Conservation (phyloP, 495 filamentous ascomycete species). For the Tuber aestivum region DNA sequence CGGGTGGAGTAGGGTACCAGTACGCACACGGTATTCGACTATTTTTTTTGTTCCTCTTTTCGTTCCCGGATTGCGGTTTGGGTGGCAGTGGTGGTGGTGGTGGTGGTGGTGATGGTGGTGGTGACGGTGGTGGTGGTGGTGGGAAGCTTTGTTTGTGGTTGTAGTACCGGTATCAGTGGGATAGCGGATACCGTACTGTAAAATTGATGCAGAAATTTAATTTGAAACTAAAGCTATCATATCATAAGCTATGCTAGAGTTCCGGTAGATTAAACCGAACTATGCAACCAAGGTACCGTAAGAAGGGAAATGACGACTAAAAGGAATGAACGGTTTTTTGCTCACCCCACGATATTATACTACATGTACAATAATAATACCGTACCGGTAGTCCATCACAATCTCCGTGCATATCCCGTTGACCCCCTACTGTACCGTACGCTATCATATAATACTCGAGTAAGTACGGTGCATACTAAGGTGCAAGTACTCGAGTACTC, state of each 20-base stretch:
- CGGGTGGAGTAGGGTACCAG: background rate
- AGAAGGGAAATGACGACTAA: background rate
- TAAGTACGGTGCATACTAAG: no score
- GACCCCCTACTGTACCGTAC: background rate
- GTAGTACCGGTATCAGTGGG: background rate
- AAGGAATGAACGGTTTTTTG: background rate
- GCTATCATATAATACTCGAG: no score
- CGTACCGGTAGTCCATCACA: no score
- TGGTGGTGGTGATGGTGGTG: conserved; percentile 7
- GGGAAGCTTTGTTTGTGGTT: conserved; percentile 3
- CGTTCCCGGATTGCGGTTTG: background rate
- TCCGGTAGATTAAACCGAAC: background rate
- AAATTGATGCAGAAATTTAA: no score
- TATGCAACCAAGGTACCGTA: background rate
- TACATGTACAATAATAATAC: background rate
- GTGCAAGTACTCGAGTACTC: background rate
- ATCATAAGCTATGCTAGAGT: background rate
- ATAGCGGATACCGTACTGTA: background rate
- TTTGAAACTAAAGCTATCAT: background rate
- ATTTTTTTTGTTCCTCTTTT: background rate
- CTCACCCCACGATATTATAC: no score
- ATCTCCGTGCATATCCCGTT: background rate
- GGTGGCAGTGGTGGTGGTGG: conserved; percentile 7
- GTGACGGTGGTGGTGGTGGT: conserved; percentile 7
- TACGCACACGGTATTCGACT: background rate